phyloP scores from a whole-genome alignment of 73 alveolate species.

The Breviolum minutum region DNA sequence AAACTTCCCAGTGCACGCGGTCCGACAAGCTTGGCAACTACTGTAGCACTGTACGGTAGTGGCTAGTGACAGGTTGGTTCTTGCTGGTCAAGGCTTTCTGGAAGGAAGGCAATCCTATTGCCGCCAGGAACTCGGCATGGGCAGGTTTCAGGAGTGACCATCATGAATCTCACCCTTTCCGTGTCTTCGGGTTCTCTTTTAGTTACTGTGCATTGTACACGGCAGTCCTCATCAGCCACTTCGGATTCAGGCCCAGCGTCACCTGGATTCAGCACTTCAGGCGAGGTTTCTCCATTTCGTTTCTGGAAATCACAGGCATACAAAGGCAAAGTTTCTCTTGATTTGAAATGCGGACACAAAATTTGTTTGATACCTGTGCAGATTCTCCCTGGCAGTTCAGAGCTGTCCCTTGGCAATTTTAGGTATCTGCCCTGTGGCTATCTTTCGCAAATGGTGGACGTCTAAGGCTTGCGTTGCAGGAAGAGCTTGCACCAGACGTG shows the following conservation, averaged over 20 bases:
- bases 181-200: no score
- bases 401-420: constrained; percentile 13
- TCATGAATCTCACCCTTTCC: no score
- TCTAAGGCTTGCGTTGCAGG: constrained; percentile 81
- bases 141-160: neutral
- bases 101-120: constrained; percentile 72
- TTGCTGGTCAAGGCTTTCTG: constrained; percentile 80
- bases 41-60: neutral
- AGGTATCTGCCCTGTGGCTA: neutral
- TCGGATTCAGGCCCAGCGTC: constrained; percentile 70
- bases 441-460: neutral
- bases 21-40: neutral
- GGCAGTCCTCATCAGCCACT: no score
- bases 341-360: no score
- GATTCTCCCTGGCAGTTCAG: constrained; percentile 65
- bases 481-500: constrained; percentile 51
- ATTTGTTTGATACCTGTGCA: neutral
- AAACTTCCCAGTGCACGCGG: neutral
- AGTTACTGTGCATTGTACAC: no score
- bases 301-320: neutral
- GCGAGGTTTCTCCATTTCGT: neutral
- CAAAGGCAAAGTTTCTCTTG: neutral
- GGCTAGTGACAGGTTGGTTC: constrained; percentile 51
- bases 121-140: neutral
- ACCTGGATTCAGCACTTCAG: constrained; percentile 54